phyloP scores from a whole-genome alignment of 176 grass and related monocot genomes.

The Tuctoria greenei region DNA sequence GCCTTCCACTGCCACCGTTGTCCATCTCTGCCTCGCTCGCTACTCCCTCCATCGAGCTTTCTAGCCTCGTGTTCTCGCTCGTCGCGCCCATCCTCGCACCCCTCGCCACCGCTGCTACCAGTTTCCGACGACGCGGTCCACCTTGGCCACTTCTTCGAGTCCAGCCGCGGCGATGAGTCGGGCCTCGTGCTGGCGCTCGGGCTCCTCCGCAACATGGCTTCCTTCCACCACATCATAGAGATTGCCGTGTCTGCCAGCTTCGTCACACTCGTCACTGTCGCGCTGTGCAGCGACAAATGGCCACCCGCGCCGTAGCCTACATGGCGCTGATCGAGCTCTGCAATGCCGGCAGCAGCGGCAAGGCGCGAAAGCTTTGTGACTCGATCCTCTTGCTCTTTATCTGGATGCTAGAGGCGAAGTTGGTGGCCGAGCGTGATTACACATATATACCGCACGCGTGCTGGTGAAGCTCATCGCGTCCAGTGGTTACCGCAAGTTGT shows the following conservation, averaged over 20 bases:
- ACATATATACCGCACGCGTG: constrained; percentile 54
- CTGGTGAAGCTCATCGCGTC: constrained; percentile 52
- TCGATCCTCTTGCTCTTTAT: constrained; percentile 49
- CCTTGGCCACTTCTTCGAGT: constrained; percentile 61
- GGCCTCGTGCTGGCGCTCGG: constrained; percentile 63
- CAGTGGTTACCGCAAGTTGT: constrained; percentile 47
- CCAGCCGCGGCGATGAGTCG: constrained; percentile 33
- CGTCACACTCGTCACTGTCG: constrained; percentile 41
- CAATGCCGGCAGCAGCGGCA: constrained; percentile 10
- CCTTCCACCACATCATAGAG: constrained; percentile 79
- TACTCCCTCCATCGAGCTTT: constrained; percentile 38
- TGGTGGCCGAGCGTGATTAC: constrained; percentile 43
- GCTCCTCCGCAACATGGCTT: constrained; percentile 64
- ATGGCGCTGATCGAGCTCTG: constrained; percentile 59
- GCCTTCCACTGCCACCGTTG: constrained; percentile 58
- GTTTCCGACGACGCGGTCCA: constrained; percentile 25
- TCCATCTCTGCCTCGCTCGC: constrained; percentile 42
- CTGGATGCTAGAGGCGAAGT: constrained; percentile 73
- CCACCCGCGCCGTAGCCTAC: constrained; percentile 53
- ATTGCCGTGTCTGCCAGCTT: constrained; percentile 45
- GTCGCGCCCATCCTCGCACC: constrained; percentile 39
- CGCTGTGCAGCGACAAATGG: constrained; percentile 46
- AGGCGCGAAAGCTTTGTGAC: constrained; percentile 35
- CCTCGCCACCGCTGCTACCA: constrained; percentile 39
- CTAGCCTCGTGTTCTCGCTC: constrained; percentile 39